Evolutionary conservation across 441 rosid species (phyloP).

Genomic region (Eutrema salsugineum): DNA sequence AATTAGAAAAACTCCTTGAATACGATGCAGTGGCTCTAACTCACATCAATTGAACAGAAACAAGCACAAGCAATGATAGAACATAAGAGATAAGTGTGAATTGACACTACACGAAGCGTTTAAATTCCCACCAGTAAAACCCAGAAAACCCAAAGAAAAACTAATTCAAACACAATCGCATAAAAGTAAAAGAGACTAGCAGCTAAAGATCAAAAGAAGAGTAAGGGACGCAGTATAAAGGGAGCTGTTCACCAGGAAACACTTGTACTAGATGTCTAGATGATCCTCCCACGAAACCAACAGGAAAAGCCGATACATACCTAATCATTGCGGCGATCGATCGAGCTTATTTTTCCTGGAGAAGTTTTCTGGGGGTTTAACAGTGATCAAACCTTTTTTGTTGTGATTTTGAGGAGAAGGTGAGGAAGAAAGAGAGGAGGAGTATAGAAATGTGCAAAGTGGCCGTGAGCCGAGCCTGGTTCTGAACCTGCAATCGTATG

Average conservation of each 20-base stretch:
- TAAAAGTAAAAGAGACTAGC: background rate
- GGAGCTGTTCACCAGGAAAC: constrained; percentile 5
- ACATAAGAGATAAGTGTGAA: background rate
- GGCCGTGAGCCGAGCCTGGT: constrained; percentile 33
- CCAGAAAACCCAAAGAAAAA: background rate
- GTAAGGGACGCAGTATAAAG: background rate
- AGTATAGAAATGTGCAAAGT: constrained; percentile 27
- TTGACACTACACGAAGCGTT: background rate
- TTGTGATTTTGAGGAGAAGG: constrained; percentile 24
- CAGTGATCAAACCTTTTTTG: constrained; percentile 21
- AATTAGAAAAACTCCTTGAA: background rate
- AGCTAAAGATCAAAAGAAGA: background rate
- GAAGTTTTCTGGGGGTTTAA: background rate
- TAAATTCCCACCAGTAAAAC: background rate
- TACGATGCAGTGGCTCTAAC: background rate
- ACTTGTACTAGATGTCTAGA: background rate
- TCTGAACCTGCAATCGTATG: constrained; percentile 14
- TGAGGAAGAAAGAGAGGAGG: constrained; percentile 6
- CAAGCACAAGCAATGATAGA: background rate
- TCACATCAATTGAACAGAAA: background rate
- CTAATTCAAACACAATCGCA: background rate
- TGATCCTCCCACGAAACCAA: background rate
- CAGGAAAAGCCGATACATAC: constrained; percentile 11
- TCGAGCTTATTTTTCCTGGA: background rate
- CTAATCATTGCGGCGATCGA: constrained; percentile 22